Conservation (phyloP, 768 basidiomycete genomes). For the Psilocybe subaeruginosa region DNA sequence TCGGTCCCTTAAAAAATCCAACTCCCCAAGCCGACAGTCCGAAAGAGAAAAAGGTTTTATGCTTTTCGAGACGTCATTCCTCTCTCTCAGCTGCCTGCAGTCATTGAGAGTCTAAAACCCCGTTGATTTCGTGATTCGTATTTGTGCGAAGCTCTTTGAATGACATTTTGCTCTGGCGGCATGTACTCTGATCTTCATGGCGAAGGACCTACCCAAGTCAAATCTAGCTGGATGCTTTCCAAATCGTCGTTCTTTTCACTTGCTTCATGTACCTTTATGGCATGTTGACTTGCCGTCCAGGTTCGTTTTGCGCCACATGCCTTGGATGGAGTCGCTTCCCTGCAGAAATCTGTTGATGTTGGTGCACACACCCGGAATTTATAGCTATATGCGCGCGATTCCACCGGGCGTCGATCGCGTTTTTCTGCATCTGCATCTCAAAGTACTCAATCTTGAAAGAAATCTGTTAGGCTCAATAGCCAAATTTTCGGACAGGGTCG, state of each 20-base stretch:
- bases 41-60: background rate
- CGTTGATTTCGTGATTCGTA: constrained; percentile 31
- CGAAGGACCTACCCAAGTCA: constrained; percentile 9
- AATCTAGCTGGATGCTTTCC: constrained; percentile 2
- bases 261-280: constrained; percentile 8
- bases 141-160: constrained; percentile 9
- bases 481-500: background rate
- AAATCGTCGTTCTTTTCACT: constrained; percentile 9
- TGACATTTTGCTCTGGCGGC: background rate
- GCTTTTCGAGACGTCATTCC: constrained; percentile 6
- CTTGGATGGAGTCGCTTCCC: constrained; percentile 2
- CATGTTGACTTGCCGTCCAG: constrained; percentile 2
- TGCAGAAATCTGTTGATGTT: background rate
- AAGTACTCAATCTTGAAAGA: constrained; percentile 9
- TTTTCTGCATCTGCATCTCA: constrained; percentile 9
- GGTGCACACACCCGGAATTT: constrained; percentile 3
- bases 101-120: constrained; percentile 16
- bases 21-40: background rate
- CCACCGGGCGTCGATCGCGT: constrained; percentile 23
- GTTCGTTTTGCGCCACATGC: constrained; percentile 9
- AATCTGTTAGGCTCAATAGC: constrained; percentile 12
- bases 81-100: constrained; percentile 6
- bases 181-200: constrained; percentile 15
- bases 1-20: background rate
- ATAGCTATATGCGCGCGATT: constrained; percentile 19